These are phyloP conservation scores for Chlorella sp. DNA, from an alignment of 139 green algal genomes.

Conservation along the genomic window DNA sequence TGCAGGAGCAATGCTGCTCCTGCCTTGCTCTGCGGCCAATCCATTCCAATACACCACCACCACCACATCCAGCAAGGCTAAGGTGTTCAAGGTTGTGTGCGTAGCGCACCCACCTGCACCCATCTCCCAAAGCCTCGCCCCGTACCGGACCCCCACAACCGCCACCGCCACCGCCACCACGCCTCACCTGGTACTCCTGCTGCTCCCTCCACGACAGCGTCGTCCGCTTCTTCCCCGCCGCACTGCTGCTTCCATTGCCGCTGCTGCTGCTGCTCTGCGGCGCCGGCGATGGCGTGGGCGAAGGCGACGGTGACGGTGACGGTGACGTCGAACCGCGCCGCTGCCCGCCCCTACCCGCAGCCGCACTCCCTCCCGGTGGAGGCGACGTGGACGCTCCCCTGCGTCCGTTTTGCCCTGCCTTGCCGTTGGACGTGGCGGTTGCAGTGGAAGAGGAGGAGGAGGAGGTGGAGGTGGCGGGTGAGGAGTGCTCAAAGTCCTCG, in stretches of 20 bases:
- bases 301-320: no score
- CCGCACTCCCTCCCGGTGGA: not conserved
- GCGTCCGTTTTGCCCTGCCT: not conserved
- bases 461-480: not conserved
- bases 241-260: constrained; percentile 1
- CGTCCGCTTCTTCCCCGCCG: constrained; percentile 4
- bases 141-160: no score
- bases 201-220: constrained; percentile 35
- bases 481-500: constrained; percentile 38
- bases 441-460: not conserved
- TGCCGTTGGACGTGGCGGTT: not conserved
- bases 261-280: no score
- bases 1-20: no score
- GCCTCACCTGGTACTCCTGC: constrained; percentile 36
- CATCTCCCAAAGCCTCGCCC: no score
- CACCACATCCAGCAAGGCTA: no score
- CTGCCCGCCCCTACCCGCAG: not conserved
- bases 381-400: not conserved
- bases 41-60: no score
- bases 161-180: not conserved
- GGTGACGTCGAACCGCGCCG: no score
- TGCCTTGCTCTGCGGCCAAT: no score
- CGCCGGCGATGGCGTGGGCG: no score
- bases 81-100: no score
- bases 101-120: no score